These are phyloP conservation scores for Suillus subaureus DNA, from an alignment of 768 basidiomycete species.

Conservation along the genomic window DNA sequence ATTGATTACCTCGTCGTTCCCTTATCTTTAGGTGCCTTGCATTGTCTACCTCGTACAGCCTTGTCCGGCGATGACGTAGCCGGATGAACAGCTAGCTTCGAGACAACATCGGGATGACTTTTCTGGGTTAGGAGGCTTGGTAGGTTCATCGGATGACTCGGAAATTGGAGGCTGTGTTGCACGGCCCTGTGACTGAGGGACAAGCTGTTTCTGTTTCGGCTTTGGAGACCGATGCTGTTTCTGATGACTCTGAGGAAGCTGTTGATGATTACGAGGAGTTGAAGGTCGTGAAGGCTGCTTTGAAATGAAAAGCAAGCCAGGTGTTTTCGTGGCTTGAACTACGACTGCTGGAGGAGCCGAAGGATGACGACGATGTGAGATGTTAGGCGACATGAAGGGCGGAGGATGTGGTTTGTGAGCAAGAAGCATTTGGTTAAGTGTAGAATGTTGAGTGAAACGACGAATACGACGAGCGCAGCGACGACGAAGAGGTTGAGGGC, in stretches of 20 bases:
- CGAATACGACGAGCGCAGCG: slow-evolving; percentile 11
- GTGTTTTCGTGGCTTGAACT: slow-evolving; percentile 72
- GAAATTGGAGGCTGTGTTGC: slow-evolving; percentile 28
- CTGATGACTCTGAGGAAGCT: slow-evolving; percentile 37
- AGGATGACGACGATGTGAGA: slow-evolving; percentile 62
- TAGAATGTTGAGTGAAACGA: slow-evolving; percentile 13
- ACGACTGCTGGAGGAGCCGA: slow-evolving; percentile 70
- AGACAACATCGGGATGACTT: slow-evolving; percentile 28
- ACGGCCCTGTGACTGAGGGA: slow-evolving; percentile 22
- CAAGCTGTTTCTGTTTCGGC: slow-evolving; percentile 35
- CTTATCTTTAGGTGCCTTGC: slow-evolving; percentile 47
- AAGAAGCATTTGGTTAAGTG: slow-evolving; percentile 41
- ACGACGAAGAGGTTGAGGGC: background rate
- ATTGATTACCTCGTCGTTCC: slow-evolving; percentile 40
- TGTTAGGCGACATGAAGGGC: slow-evolving; percentile 30
- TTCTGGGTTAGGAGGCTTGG: slow-evolving; percentile 34
- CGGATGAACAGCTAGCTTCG: slow-evolving; percentile 31
- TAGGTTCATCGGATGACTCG: slow-evolving; percentile 30
- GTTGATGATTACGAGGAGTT: slow-evolving; percentile 37
- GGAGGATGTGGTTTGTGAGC: slow-evolving; percentile 38
- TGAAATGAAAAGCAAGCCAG: slow-evolving; percentile 71
- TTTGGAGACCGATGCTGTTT: slow-evolving; percentile 40
- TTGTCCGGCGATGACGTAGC: slow-evolving; percentile 29
- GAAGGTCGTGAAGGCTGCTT: slow-evolving; percentile 46
- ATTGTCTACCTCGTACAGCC: slow-evolving; percentile 35